These are phyloP conservation scores for Beauveria sp. DNA, from an alignment of 2,329 filamentous ascomycete genomes.

Conservation along the genomic window DNA sequence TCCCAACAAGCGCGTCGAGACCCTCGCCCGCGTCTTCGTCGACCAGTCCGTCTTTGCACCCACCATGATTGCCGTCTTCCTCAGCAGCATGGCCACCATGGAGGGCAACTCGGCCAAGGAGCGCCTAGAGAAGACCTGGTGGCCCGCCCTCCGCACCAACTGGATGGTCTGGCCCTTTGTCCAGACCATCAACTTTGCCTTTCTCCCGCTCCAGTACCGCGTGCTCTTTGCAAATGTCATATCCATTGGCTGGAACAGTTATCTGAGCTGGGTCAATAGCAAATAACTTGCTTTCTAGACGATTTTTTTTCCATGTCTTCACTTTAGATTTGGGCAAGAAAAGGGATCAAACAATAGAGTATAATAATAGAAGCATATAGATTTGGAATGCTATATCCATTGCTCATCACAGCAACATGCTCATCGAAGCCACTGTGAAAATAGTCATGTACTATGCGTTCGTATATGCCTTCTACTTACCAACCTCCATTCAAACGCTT, in stretches of 20 bases:
- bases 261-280: constrained; percentile 55
- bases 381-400: background rate
- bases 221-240: constrained; percentile 83
- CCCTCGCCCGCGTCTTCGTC: constrained; percentile 66
- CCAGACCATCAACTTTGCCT: constrained; percentile 80
- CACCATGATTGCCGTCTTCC: constrained; percentile 73
- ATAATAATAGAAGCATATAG: constrained; percentile 9
- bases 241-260: constrained; percentile 59
- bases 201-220: constrained; percentile 75
- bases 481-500: background rate
- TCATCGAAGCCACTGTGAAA: background rate
- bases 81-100: constrained; percentile 75
- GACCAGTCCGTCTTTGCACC: constrained; percentile 83
- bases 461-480: background rate
- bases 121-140: constrained; percentile 66
- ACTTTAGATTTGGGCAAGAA: too few species aligned
- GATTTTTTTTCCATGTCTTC: background rate
- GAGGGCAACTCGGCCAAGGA: constrained; percentile 56
- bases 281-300: constrained; percentile 18
- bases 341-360: background rate
- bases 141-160: constrained; percentile 68
- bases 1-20: constrained; percentile 58
- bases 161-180: constrained; percentile 84
- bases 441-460: background rate
- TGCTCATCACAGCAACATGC: background rate